Evolutionary conservation across 176 grass and related monocot species (phyloP).

Genomic region (Hsuehochloa calcarea): DNA sequence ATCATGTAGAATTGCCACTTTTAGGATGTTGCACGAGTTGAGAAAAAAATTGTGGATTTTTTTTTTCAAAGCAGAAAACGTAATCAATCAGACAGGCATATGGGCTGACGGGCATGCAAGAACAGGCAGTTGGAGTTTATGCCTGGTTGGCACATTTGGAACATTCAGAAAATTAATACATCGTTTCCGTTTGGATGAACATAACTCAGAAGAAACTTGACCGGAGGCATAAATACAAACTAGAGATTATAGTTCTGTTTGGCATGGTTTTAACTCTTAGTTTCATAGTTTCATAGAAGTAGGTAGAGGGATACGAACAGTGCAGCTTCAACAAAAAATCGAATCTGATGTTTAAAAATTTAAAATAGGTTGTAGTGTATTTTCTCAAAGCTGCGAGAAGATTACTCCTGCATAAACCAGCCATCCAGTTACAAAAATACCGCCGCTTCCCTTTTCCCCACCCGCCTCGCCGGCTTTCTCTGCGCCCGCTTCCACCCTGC

Average conservation of each 20-base stretch:
- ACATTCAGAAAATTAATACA: slow-evolving; percentile 13
- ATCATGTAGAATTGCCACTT: not conserved
- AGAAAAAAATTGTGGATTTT: not conserved
- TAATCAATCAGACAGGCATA: not conserved
- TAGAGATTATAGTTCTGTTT: slow-evolving; percentile 19
- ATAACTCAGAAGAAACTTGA: slow-evolving; percentile 15
- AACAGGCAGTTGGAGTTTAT: not conserved
- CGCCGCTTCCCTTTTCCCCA: no score
- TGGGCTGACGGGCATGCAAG: not conserved
- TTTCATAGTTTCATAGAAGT: no score
- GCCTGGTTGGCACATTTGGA: not conserved
- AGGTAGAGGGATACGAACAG: no score
- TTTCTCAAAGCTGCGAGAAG: no score
- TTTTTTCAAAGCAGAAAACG: not conserved
- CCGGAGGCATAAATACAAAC: not conserved
- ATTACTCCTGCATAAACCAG: no score
- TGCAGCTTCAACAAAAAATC: no score
- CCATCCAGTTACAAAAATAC: no score
- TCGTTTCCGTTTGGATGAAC: slow-evolving; percentile 9
- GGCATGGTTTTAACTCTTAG: no score
- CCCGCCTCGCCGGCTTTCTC: no score
- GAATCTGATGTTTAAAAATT: no score
- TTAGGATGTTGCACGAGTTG: not conserved
- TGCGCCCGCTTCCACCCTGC: no score
- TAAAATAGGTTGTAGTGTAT: no score